phyloP scores from a whole-genome alignment of 768 basidiomycete species.

The Russula earlei region DNA sequence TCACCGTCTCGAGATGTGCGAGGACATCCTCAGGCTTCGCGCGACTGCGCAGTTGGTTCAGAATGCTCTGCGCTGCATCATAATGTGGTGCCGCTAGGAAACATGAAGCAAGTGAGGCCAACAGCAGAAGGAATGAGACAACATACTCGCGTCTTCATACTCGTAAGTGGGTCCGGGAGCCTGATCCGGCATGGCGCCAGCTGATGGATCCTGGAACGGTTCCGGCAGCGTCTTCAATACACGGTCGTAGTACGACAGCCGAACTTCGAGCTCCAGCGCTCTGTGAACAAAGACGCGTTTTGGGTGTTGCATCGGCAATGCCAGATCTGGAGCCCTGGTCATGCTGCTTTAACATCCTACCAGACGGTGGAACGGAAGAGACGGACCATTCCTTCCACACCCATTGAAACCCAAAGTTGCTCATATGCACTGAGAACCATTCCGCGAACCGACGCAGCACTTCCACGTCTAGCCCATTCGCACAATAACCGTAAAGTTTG shows the following conservation, averaged over 20 bases:
- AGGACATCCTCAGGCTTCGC: conserved; percentile 77
- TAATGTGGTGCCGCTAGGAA: conserved; percentile 62
- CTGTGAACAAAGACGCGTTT: conserved; percentile 81
- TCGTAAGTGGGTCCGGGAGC: conserved; percentile 75
- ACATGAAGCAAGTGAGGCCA: neutral
- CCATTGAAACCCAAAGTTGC: conserved; percentile 97
- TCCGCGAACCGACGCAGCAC: conserved; percentile 75
- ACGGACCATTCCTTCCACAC: conserved; percentile 98
- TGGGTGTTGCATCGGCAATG: conserved; percentile 67
- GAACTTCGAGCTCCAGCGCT: conserved; percentile 80
- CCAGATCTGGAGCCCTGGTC: conserved; percentile 79
- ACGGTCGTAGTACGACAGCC: conserved; percentile 88
- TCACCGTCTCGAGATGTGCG: conserved; percentile 59
- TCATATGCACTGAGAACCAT: conserved; percentile 95
- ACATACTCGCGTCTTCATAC: conserved; percentile 70
- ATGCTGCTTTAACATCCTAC: neutral
- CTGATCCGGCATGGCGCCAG: conserved; percentile 52
- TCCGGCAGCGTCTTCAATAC: conserved; percentile 83
- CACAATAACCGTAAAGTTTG: conserved; percentile 68
- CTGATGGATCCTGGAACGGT: conserved; percentile 59
- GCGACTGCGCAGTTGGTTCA: conserved; percentile 73
- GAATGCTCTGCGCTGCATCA: conserved; percentile 68
- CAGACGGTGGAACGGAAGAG: neutral
- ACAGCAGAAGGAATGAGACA: neutral
- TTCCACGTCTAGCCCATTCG: conserved; percentile 83